Percentiles rank a stretch among this genome's conserved stretches.
phyloP scores from a whole-genome alignment of 768 basidiomycete genomes.

The Macrocybe gigantea region DNA sequence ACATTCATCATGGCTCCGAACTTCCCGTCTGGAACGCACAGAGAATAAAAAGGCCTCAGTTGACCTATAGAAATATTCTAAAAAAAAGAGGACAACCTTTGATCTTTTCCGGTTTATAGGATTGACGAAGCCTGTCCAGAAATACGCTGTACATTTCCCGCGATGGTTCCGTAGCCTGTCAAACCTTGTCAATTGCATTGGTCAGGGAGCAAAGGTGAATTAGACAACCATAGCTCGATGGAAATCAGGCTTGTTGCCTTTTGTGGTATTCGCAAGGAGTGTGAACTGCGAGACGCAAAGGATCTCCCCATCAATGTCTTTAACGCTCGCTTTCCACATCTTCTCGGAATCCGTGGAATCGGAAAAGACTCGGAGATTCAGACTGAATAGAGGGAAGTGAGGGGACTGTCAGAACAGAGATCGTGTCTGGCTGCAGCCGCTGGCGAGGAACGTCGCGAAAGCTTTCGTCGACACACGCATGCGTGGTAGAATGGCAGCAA shows the following conservation, averaged over 20 bases:
- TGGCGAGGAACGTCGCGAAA: constrained; percentile 1
- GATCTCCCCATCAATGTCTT: constrained; percentile 85
- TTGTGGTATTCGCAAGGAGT: constrained; percentile 77
- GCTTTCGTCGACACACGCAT: background rate
- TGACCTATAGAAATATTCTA: background rate
- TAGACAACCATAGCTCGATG: constrained; percentile 81
- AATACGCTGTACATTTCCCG: constrained; percentile 68
- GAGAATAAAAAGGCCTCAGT: constrained; percentile 2
- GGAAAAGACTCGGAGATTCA: constrained; percentile 70
- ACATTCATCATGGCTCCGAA: constrained; percentile 98
- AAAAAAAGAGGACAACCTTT: constrained; percentile 41
- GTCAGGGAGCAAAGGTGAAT: background rate
- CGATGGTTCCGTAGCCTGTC: constrained; percentile 61
- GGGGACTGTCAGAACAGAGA: background rate
- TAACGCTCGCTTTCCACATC: constrained; percentile 87
- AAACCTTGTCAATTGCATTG: background rate
- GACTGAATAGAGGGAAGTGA: constrained; percentile 28
- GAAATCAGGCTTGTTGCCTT: constrained; percentile 90
- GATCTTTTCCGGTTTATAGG: constrained; percentile 72
- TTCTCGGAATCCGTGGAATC: constrained; percentile 44
- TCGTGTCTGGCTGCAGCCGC: background rate
- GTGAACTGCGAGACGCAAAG: constrained; percentile 96
- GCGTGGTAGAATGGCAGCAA: too few species aligned
- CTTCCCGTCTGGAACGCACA: constrained; percentile 58
- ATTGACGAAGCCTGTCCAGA: constrained; percentile 55